Evolutionary conservation across 345 rosid genomes (phyloP).

Genomic region (Arabis hirsuta): DNA sequence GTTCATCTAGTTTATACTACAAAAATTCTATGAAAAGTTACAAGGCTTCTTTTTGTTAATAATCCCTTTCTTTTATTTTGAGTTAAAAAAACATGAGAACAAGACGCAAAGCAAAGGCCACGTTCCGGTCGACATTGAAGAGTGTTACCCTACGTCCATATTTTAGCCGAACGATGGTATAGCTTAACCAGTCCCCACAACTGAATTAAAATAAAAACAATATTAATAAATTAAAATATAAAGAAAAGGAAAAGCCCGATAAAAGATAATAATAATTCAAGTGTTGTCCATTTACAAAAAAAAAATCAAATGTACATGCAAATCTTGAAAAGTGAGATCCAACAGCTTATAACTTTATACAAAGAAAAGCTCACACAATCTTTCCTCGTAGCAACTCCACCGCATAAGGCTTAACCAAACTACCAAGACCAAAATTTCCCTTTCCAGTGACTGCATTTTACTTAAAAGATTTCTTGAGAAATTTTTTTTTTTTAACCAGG

Average conservation of each 20-base stretch:
- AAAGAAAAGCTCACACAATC: constrained; percentile 34
- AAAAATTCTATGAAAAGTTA: neutral
- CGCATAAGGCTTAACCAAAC: constrained; percentile 2
- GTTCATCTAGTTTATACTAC: neutral
- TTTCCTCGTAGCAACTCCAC: constrained; percentile 35
- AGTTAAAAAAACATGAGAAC: neutral
- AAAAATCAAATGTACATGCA: neutral
- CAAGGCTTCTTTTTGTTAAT: neutral
- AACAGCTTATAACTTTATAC: constrained; percentile 28
- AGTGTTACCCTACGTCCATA: constrained; percentile 14
- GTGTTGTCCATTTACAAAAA: constrained; percentile 4
- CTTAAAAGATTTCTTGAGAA: neutral
- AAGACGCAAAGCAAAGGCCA: constrained; percentile 17
- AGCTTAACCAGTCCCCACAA: constrained; percentile 22
- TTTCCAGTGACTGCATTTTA: neutral
- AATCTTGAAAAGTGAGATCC: constrained; percentile 30
- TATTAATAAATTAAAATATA: neutral
- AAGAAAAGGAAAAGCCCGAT: neutral
- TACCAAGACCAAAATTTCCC: neutral
- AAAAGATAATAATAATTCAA: constrained; percentile 10
- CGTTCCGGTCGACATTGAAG: constrained; percentile 26
- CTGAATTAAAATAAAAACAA: neutral
- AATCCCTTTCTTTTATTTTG: neutral
- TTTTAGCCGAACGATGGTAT: constrained; percentile 28
- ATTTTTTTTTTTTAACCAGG: too few species aligned